A percentile compares a stretch with the other conserved stretches of the same genome.
Evolutionary conservation across 306 rosid species (phyloP).

Genomic region (Quercus gilva): DNA sequence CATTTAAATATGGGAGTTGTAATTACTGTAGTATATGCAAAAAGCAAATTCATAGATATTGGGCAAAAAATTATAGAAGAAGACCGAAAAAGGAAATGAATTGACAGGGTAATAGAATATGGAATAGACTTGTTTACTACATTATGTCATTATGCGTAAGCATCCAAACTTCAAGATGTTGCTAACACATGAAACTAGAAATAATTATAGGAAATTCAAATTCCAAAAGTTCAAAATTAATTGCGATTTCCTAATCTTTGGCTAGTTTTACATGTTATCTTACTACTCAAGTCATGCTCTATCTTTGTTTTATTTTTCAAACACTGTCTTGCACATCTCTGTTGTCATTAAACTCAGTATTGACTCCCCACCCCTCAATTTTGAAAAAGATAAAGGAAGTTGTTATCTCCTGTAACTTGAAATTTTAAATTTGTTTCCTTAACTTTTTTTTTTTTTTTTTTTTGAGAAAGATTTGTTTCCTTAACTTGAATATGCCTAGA

Average conservation of each 20-base stretch:
- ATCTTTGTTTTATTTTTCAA: neutral
- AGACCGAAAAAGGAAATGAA: neutral
- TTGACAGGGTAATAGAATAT: neutral
- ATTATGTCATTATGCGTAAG: neutral
- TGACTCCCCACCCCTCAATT: neutral
- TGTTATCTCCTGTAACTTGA: neutral
- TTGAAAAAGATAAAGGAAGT: neutral
- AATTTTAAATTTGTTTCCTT: neutral
- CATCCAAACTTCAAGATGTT: neutral
- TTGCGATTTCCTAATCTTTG: neutral
- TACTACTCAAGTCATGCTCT: too few species aligned
- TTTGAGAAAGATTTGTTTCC: neutral
- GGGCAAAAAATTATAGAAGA: neutral
- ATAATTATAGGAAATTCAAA: neutral
- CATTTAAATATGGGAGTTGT: constrained; percentile 9
- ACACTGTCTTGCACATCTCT: neutral
- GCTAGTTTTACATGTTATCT: too few species aligned
- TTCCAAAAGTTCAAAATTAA: neutral
- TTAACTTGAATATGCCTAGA: neutral
- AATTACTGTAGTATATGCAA: neutral
- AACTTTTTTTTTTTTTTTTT: too few species aligned
- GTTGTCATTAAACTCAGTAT: neutral
- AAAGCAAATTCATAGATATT: neutral
- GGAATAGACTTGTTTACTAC: neutral
- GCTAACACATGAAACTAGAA: neutral